These are phyloP conservation scores for Phytophthora cactorum DNA, from an alignment of 352 stramenopile species.

Conservation along the genomic window DNA sequence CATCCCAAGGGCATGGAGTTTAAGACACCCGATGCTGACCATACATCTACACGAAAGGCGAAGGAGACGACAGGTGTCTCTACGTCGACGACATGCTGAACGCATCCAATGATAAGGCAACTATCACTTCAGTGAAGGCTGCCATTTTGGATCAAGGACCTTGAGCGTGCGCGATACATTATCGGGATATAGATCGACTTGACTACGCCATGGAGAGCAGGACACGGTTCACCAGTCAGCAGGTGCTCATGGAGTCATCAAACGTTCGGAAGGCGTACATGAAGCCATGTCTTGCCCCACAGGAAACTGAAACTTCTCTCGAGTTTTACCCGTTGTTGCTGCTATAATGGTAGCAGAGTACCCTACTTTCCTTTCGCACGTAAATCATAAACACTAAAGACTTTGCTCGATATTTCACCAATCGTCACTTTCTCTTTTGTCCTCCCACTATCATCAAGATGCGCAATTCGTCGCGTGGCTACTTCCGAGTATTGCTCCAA, in stretches of 20 bases:
- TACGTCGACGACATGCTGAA: conserved; percentile 23
- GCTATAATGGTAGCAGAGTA: too few relatives aligned
- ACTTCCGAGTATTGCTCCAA: too few relatives aligned
- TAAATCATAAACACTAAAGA: too few relatives aligned
- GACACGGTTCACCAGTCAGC: conserved; percentile 6
- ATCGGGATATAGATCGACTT: conserved; percentile 30
- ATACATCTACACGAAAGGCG: conserved; percentile 21
- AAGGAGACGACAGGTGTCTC: conserved; percentile 13
- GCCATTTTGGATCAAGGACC: conserved; percentile 13
- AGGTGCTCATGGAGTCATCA: conserved; percentile 14
- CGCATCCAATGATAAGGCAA: background rate
- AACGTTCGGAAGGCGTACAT: conserved; percentile 14
- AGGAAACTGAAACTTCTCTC: background rate
- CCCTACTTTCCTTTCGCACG: too few relatives aligned
- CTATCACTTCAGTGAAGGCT: too few relatives aligned
- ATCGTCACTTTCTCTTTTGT: too few relatives aligned
- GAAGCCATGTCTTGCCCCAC: conserved; percentile 15
- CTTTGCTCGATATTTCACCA: too few relatives aligned
- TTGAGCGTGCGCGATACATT: conserved; percentile 9
- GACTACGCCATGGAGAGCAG: conserved; percentile 9
- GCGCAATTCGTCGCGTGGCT: too few relatives aligned
- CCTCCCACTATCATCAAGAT: too few relatives aligned
- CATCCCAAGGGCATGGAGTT: conserved; percentile 20
- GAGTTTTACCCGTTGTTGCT: too few relatives aligned
- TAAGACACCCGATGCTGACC: conserved; percentile 1